phyloP scores from a whole-genome alignment of 352 stramenopile genomes.

The Globisporangium splendens region DNA sequence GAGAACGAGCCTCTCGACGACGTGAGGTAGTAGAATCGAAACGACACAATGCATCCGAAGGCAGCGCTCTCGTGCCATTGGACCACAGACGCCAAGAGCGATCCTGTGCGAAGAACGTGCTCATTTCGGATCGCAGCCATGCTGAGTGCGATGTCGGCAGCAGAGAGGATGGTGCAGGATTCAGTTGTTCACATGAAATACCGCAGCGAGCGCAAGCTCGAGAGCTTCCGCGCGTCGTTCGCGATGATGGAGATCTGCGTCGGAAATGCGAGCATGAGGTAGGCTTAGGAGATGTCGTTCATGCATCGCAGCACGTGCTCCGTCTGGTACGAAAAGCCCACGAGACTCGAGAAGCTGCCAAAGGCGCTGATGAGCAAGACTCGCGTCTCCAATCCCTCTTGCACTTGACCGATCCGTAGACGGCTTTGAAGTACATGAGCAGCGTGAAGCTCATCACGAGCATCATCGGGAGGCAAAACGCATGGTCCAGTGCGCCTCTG shows the following conservation, averaged over 20 bases:
- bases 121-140: conserved; percentile 2
- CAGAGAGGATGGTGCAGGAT: conserved; percentile 7
- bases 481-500: conserved; percentile 1
- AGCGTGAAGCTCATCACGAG: conserved; percentile 18
- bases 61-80: conserved; percentile 18
- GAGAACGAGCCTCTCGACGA: conserved; percentile 15
- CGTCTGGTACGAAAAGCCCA: conserved; percentile 14
- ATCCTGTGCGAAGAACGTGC: neutral
- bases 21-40: conserved; percentile 26
- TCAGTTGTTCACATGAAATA: conserved; percentile 19
- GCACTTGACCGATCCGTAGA: conserved; percentile 13
- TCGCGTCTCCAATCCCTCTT: conserved; percentile 4
- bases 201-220: conserved; percentile 20
- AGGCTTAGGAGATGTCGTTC: conserved; percentile 19
- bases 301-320: conserved; percentile 7
- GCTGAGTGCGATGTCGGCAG: conserved; percentile 8
- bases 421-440: conserved; percentile 13
- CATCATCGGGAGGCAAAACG: conserved; percentile 16
- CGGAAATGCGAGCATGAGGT: conserved; percentile 19
- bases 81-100: neutral
- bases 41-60: conserved; percentile 24
- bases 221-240: conserved; percentile 24
- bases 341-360: conserved; percentile 13
- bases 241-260: conserved; percentile 33
- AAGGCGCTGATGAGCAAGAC: conserved; percentile 7